Evolutionary conservation across 345 rosid genomes (phyloP).

Genomic region (Eucalyptus fibrosa): DNA sequence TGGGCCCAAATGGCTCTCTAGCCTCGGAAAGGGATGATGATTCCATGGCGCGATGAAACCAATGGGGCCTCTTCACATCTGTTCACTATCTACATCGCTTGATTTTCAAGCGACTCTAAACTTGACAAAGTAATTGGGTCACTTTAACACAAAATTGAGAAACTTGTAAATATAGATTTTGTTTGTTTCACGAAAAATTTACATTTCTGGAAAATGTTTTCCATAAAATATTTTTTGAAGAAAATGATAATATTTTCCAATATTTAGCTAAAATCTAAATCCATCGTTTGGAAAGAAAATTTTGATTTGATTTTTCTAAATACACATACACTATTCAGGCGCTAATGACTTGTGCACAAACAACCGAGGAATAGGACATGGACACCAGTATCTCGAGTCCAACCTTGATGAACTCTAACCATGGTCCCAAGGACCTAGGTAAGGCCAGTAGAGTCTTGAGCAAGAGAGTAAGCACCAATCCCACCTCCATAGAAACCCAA

Average conservation of each 20-base stretch:
- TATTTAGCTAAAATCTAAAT: background rate
- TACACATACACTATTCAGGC: accelerated
- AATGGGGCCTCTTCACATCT: background rate
- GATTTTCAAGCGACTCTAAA: background rate
- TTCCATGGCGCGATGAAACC: background rate
- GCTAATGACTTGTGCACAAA: accelerated
- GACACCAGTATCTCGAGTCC: accelerated
- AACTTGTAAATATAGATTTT: background rate
- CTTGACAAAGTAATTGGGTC: background rate
- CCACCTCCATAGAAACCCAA: background rate
- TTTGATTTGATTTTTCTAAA: background rate
- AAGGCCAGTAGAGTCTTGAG: background rate
- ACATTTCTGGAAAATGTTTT: too few relatives aligned
- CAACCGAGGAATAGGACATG: accelerated
- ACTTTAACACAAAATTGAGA: background rate
- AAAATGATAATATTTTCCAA: accelerated
- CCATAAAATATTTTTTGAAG: background rate
- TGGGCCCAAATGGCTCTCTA: background rate
- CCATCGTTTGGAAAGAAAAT: accelerated
- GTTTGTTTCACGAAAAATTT: accelerated
- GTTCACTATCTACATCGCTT: background rate
- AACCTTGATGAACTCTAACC: background rate
- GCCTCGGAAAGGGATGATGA: background rate
- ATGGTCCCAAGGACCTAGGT: background rate
- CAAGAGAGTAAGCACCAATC: background rate